These are phyloP conservation scores for Monilinia fructicola DNA, from an alignment of 2,329 filamentous ascomycete genomes.

Conservation along the genomic window DNA sequence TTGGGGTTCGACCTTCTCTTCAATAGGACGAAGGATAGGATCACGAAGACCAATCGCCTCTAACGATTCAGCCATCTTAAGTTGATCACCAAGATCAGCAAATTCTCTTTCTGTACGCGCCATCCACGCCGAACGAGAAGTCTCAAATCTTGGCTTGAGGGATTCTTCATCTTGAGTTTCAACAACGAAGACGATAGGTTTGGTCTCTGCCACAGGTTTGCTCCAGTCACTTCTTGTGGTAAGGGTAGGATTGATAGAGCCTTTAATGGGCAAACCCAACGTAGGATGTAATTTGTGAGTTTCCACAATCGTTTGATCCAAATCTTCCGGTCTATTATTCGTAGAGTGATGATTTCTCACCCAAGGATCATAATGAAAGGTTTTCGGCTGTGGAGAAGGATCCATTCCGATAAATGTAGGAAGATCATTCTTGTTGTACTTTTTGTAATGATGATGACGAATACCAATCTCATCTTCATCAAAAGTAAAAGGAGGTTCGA, in stretches of 20 bases:
- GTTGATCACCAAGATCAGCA: constrained; percentile 19
- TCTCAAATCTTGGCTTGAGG: constrained; percentile 21
- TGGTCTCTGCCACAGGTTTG: constrained; percentile 22
- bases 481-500: constrained; percentile 33
- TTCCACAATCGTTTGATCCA: constrained; percentile 34
- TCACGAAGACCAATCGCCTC: constrained; percentile 22
- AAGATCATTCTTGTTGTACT: constrained; percentile 32
- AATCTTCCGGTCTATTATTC: constrained; percentile 35
- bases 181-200: constrained; percentile 18
- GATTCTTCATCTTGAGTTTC: constrained; percentile 19
- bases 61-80: constrained; percentile 21
- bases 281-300: constrained; percentile 34
- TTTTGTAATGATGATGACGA: constrained; percentile 33
- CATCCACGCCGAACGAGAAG: constrained; percentile 31
- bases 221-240: constrained; percentile 22
- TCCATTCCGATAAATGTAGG: constrained; percentile 34
- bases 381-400: constrained; percentile 33
- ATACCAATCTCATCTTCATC: constrained; percentile 39
- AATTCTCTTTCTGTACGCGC: constrained; percentile 22
- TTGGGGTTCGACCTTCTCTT: constrained; percentile 1
- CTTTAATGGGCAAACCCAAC: constrained; percentile 33
- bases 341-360: constrained; percentile 35
- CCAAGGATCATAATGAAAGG: constrained; percentile 37
- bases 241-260: constrained; percentile 31
- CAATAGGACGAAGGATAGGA: constrained; percentile 16